A percentile compares a stretch with the other conserved stretches of the same genome.
These are phyloP conservation scores for Coniophora puteana DNA, from an alignment of 1,284 basidiomycete species.

Conservation along the genomic window DNA sequence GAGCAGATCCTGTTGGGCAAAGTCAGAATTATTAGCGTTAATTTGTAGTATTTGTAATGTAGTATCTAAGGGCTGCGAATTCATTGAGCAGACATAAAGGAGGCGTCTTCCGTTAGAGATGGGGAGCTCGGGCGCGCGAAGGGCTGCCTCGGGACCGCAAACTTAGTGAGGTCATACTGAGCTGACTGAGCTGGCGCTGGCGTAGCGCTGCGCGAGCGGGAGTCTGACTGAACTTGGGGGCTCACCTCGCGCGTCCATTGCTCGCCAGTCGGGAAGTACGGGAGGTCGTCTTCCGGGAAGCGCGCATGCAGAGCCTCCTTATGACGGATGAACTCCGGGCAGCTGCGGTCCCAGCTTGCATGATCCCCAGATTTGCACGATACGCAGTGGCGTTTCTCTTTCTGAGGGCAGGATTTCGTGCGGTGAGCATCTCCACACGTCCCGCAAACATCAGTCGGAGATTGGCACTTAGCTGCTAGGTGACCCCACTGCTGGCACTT, in stretches of 20 bases:
- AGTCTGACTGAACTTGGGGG: neutral
- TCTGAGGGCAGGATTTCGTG: neutral
- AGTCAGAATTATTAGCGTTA: constrained; percentile 27
- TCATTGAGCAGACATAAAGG: too few species aligned
- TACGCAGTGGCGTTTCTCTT: neutral
- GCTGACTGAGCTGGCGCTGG: neutral
- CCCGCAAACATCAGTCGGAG: neutral
- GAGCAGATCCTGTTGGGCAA: constrained; percentile 17
- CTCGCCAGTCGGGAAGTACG: constrained; percentile 7
- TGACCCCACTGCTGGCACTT: constrained; percentile 6
- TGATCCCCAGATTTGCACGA: neutral
- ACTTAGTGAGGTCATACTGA: too few species aligned
- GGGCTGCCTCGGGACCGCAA: too few species aligned
- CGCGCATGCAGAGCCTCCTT: neutral
- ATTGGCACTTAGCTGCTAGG: constrained; percentile 1
- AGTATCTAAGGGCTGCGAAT: too few species aligned
- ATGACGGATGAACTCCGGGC: neutral
- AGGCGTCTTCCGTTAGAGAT: neutral
- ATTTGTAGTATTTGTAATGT: constrained; percentile 22
- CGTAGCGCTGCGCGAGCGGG: neutral
- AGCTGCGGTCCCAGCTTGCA: constrained; percentile 1
- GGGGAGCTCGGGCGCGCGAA: neutral
- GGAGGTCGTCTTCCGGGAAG: constrained; percentile 4
- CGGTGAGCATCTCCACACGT: neutral
- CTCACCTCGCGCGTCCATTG: neutral